Evolutionary conservation across 2,329 filamentous ascomycete genomes (phyloP).

Genomic region (Anthostomella pinea): DNA sequence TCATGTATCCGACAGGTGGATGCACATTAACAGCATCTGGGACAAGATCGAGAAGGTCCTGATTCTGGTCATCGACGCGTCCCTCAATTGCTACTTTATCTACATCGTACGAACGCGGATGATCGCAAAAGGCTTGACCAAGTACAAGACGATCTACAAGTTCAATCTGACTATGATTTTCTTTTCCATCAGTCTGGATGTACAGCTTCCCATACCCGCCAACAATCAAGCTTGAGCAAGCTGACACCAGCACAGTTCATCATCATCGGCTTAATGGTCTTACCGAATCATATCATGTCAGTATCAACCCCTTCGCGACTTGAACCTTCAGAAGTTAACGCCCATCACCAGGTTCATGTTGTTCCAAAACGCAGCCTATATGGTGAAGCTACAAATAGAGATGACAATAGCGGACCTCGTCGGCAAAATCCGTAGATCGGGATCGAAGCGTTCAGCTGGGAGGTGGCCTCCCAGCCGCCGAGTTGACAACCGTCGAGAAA

Average conservation of each 20-base stretch:
- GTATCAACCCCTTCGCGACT: not conserved
- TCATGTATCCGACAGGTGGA: conserved; percentile 38
- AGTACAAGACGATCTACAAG: conserved; percentile 44
- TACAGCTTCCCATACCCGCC: too few species aligned
- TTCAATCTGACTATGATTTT: conserved; percentile 46
- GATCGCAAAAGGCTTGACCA: conserved; percentile 44
- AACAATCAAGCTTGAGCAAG: too few species aligned
- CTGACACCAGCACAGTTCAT: too few species aligned
- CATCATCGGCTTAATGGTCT: conserved; percentile 42
- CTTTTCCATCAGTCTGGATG: conserved; percentile 44
- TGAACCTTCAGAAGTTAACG: too few species aligned
- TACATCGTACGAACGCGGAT: conserved; percentile 42
- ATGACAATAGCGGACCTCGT: conserved; percentile 54
- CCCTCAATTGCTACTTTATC: conserved; percentile 51
- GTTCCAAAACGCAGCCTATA: conserved; percentile 51
- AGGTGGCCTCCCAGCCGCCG: too few species aligned
- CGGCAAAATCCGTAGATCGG: conserved; percentile 38
- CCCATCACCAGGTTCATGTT: conserved; percentile 38
- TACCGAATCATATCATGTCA: conserved; percentile 42
- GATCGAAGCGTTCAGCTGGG: too few species aligned
- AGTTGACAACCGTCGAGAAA: too few species aligned
- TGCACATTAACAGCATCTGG: conserved; percentile 48
- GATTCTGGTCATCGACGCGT: conserved; percentile 46
- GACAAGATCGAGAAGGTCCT: conserved; percentile 51
- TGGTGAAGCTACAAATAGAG: conserved; percentile 54